Percentiles rank a stretch among this genome's conserved stretches.
These are phyloP conservation scores for Russula lepida DNA, from an alignment of 768 basidiomycete species.

Conservation along the genomic window DNA sequence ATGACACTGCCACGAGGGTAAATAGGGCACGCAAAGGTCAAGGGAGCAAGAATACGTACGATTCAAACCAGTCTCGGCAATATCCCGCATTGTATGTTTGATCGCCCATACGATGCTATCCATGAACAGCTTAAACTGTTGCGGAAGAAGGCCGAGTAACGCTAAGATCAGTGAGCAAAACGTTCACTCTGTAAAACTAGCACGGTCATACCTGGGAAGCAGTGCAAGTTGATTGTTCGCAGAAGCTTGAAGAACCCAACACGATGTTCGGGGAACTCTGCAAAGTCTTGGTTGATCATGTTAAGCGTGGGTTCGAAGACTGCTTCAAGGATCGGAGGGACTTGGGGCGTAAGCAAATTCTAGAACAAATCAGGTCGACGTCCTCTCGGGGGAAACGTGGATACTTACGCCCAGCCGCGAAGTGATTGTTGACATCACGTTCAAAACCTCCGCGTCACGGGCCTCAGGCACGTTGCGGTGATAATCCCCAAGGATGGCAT, in stretches of 20 bases:
- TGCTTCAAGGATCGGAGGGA: slow-evolving; percentile 90
- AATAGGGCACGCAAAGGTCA: background rate
- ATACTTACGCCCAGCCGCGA: slow-evolving; percentile 72
- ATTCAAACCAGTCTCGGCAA: slow-evolving; percentile 83
- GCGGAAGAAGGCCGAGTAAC: slow-evolving; percentile 75
- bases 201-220: slow-evolving; percentile 79
- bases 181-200: background rate
- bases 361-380: slow-evolving; percentile 29
- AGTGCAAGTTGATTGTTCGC: slow-evolving; percentile 83
- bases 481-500: slow-evolving; percentile 98
- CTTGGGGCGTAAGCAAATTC: slow-evolving; percentile 85
- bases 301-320: slow-evolving; percentile 94
- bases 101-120: slow-evolving; percentile 99
- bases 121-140: slow-evolving; percentile 96
- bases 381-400: background rate
- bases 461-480: slow-evolving; percentile 88
- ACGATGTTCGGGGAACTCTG: slow-evolving; percentile 98
- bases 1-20: slow-evolving; percentile 50
- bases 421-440: slow-evolving; percentile 95
- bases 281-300: slow-evolving; percentile 99
- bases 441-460: slow-evolving; percentile 92
- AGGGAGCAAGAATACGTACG: slow-evolving; percentile 35
- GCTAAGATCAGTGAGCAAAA: slow-evolving; percentile 36
- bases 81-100: slow-evolving; percentile 99
- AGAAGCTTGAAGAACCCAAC: slow-evolving; percentile 95